phyloP scores from a whole-genome alignment of 257 asterid genomes.

The Gynochthodes officinalis region DNA sequence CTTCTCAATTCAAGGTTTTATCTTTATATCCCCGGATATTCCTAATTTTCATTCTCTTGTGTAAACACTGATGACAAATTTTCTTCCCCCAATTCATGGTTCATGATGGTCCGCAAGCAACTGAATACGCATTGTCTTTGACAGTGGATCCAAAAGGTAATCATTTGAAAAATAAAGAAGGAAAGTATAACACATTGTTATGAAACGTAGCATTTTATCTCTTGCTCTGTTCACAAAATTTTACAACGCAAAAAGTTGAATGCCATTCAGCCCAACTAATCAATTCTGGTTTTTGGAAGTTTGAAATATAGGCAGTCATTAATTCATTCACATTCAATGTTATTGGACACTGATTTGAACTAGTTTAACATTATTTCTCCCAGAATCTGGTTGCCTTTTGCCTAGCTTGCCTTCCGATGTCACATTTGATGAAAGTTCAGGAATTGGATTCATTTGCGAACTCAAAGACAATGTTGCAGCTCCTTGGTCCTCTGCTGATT shows the following conservation, averaged over 20 bases:
- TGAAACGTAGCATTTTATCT: too few species aligned
- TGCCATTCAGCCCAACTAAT: too few species aligned
- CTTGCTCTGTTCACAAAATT: too few species aligned
- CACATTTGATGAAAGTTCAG: constrained; percentile 26
- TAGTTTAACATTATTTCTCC: neutral
- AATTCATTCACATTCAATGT: neutral
- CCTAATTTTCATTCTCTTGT: neutral
- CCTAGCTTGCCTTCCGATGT: constrained; percentile 26
- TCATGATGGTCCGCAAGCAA: neutral
- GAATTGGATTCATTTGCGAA: constrained; percentile 33
- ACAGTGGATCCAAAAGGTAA: constrained; percentile 35
- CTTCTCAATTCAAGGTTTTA: constrained; percentile 34
- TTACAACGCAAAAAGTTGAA: neutral
- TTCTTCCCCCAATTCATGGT: neutral
- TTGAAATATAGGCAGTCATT: neutral
- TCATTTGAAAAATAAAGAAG: neutral
- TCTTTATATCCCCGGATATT: neutral
- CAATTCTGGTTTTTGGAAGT: too few species aligned
- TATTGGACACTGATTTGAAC: neutral
- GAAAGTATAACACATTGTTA: too few species aligned
- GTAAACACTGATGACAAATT: neutral
- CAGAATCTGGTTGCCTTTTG: constrained; percentile 34
- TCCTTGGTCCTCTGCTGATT: constrained; percentile 24
- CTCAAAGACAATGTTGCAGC: constrained; percentile 28
- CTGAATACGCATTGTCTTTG: neutral